Base-by-base conservation (phyloP, 176 grass and related monocot species). In the Elymus sibiricus region DNA sequence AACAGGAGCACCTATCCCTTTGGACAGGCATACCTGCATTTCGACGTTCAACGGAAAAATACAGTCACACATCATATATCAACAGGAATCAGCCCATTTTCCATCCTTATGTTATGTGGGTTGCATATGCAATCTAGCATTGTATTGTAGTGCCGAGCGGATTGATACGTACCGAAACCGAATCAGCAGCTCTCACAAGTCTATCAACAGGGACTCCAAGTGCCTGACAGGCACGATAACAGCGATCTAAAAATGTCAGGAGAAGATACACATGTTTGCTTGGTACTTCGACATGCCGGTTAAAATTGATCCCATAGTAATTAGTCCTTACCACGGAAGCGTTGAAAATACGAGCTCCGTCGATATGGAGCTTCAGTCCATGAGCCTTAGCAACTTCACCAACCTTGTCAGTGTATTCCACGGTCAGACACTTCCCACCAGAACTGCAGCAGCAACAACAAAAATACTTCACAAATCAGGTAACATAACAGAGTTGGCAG, bases 291-390 rank as follows among this genome's bases (percentile, higher is more conserved):
- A 71, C 21, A 51, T 60, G 17, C 12, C 11, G 29, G 11, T 9
- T 7, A 17, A 37, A 26, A 21, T 21, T 24, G 60, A 63, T 44
- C 21, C 6, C 9, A 5, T n/a, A 47, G 27, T 85, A 94, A 89
- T 92, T 90, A 93, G 93, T 80, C 29, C 95, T 92, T 90, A 95
- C 95, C 77, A 94, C 90, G 11, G 95, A 94, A 59, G 95, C 95
- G 69, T 98, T 95, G 74, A 98, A 98, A 64, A 98, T 95, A 32
- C 95, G 95, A 58, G 95, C 93, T 74, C 93, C 93, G 43, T 95
- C 95, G 21, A 98, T 98, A 61, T 98, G 95, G 44, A 98, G 94
- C 81, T 95, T 98, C 42, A 98, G 24, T 5, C 91, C 95, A 89
- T 94, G 91, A 8, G 66, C 87, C 63, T 76, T 87, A 19, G 89